A percentile compares a stretch with the other conserved stretches of the same genome.
Evolutionary conservation across 2,329 filamentous ascomycete genomes (phyloP).

Genomic region (Phaeosphaeria sp.): DNA sequence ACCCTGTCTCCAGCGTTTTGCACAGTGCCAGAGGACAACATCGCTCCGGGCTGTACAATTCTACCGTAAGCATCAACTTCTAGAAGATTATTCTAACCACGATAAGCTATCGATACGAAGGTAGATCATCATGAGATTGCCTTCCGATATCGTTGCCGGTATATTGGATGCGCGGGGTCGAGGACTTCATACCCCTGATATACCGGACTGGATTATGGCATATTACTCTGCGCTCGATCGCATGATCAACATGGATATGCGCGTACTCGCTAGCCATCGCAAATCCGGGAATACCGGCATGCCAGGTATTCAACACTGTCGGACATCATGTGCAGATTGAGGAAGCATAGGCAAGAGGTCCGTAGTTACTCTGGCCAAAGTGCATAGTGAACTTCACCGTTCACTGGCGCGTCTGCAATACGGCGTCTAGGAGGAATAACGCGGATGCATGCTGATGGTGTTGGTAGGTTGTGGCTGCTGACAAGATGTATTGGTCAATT

Average conservation of each 20-base stretch:
- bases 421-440: background rate
- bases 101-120: background rate
- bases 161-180: conserved; percentile 7
- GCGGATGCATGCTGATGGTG: background rate
- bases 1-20: no score
- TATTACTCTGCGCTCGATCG: background rate
- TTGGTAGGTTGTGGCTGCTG: background rate
- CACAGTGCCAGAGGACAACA: background rate
- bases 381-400: background rate
- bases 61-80: background rate
- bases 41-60: background rate
- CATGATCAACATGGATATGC: background rate
- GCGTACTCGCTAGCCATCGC: background rate
- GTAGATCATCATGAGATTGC: background rate
- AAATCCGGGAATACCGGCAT: background rate
- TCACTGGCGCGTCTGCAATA: background rate
- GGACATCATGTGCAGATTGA: background rate
- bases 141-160: conserved; percentile 1
- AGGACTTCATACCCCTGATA: background rate
- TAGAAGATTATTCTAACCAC: background rate
- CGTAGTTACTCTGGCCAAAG: background rate
- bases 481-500: background rate
- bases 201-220: background rate
- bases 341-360: background rate
- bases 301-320: background rate